Conservation (phyloP, 441 rosid genomes). For the Populus tomentosa region DNA sequence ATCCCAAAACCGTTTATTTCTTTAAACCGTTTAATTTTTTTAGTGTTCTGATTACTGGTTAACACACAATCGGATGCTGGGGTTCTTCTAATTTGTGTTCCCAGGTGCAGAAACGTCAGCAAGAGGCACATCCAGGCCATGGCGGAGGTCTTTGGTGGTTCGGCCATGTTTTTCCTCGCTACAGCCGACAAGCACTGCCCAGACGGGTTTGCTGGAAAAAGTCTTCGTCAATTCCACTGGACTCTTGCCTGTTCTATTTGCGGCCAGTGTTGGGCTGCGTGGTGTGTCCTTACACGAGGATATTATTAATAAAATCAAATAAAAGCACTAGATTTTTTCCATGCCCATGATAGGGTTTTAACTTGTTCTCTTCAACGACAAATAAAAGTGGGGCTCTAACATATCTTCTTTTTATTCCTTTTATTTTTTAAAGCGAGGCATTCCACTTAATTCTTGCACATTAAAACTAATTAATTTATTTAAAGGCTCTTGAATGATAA, state of each 20-base stretch:
- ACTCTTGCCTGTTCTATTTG: constrained; percentile 38
- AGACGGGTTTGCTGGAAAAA: constrained; percentile 34
- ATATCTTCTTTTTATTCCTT: no score
- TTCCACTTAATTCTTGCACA: no score
- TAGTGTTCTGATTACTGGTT: no score
- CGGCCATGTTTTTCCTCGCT: constrained; percentile 34
- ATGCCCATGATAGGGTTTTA: not conserved
- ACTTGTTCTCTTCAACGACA: no score
- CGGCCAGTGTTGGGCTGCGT: constrained; percentile 26
- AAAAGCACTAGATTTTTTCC: not conserved
- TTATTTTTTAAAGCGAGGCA: no score
- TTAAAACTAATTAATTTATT: no score
- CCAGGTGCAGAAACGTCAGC: constrained; percentile 27
- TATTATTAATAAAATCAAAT: not conserved
- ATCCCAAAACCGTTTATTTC: not conserved
- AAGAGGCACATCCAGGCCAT: constrained; percentile 38
- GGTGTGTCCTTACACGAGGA: constrained; percentile 28
- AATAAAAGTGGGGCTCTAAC: no score
- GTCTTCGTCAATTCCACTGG: no score
- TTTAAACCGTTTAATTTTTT: not conserved
- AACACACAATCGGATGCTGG: constrained; percentile 19
- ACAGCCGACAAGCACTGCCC: constrained; percentile 30
- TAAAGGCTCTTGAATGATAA: no score
- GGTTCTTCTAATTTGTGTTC: constrained; percentile 37
- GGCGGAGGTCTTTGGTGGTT: constrained; percentile 45